Evolutionary conservation across 495 filamentous ascomycete genomes (phyloP).

Genomic region (Aspergillus sparsus): DNA sequence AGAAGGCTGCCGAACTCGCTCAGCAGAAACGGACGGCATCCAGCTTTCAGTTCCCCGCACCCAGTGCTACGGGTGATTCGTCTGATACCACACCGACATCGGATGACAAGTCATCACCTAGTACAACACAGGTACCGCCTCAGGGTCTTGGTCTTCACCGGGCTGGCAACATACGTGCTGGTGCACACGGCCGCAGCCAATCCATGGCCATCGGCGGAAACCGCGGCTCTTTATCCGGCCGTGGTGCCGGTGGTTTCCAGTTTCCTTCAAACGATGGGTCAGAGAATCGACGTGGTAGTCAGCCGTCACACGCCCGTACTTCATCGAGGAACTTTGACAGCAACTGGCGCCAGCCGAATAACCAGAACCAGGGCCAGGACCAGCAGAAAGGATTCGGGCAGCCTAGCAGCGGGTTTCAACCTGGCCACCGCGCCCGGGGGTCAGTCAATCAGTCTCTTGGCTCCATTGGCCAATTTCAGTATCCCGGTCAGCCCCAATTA

Average conservation of each 20-base stretch:
- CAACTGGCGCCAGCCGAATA: slow-evolving; percentile 93
- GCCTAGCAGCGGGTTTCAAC: slow-evolving; percentile 72
- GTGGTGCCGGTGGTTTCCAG: slow-evolving; percentile 67
- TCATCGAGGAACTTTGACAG: slow-evolving; percentile 92
- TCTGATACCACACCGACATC: slow-evolving; percentile 47
- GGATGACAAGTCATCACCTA: slow-evolving; percentile 43
- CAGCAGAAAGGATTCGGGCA: slow-evolving; percentile 66
- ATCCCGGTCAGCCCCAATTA: slow-evolving; percentile 86
- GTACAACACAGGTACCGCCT: slow-evolving; percentile 33
- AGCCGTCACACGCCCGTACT: slow-evolving; percentile 70
- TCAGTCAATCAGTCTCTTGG: slow-evolving; percentile 88
- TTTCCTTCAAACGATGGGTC: slow-evolving; percentile 63
- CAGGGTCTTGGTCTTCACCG: slow-evolving; percentile 49
- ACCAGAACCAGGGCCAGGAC: slow-evolving; percentile 55
- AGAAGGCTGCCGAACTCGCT: slow-evolving; percentile 94
- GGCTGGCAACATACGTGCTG: slow-evolving; percentile 53
- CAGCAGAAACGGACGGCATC: slow-evolving; percentile 95
- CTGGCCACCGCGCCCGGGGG: slow-evolving; percentile 80
- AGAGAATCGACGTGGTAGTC: slow-evolving; percentile 73
- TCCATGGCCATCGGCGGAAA: slow-evolving; percentile 66
- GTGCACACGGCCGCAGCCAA: slow-evolving; percentile 66
- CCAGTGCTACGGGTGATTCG: slow-evolving; percentile 57
- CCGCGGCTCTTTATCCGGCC: slow-evolving; percentile 54
- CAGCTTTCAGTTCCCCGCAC: slow-evolving; percentile 90
- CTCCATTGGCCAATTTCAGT: slow-evolving; percentile 85